phyloP scores from a whole-genome alignment of 2,329 filamentous ascomycete species.

The Tolypocladium tropicale region DNA sequence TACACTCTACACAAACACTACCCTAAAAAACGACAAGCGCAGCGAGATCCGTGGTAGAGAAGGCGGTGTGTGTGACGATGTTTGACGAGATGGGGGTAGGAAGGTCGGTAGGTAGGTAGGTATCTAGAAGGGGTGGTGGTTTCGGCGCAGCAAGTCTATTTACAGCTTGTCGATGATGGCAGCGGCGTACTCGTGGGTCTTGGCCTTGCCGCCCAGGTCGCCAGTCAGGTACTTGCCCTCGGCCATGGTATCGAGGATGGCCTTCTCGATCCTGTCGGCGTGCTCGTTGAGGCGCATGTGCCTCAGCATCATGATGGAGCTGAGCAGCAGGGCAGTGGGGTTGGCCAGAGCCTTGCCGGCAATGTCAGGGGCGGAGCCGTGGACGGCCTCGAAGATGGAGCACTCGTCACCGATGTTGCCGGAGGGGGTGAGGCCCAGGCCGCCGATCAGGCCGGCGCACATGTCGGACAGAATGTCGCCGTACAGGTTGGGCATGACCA shows the following conservation, averaged over 20 bases:
- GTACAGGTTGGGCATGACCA: slow-evolving; percentile 97
- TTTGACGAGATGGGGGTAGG: background rate
- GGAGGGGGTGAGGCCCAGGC: slow-evolving; percentile 91
- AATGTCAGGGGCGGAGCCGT: slow-evolving; percentile 94
- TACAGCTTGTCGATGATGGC: slow-evolving; percentile 73
- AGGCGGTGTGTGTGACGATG: background rate
- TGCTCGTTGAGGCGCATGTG: slow-evolving; percentile 89
- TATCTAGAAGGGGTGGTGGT: background rate
- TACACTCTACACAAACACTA: slow-evolving; percentile 20
- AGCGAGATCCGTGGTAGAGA: background rate
- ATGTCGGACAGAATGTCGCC: slow-evolving; percentile 99
- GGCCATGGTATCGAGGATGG: slow-evolving; percentile 87
- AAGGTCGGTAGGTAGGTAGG: background rate
- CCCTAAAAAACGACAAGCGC: slow-evolving; percentile 10
- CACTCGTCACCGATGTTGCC: slow-evolving; percentile 99
- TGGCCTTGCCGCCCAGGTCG: slow-evolving; percentile 90
- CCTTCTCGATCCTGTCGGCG: slow-evolving; percentile 81
- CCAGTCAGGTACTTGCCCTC: slow-evolving; percentile 96
- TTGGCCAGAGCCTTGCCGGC: slow-evolving; percentile 93
- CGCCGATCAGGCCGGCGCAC: slow-evolving; percentile 97
- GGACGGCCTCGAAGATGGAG: slow-evolving; percentile 99
- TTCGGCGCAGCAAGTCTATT: slow-evolving; percentile 11
- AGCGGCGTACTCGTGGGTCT: slow-evolving; percentile 86
- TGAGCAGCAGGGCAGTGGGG: slow-evolving; percentile 89
- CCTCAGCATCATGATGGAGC: slow-evolving; percentile 98